Conservation (phyloP, 2,329 filamentous ascomycete species). For the Epichloe bromicola region DNA sequence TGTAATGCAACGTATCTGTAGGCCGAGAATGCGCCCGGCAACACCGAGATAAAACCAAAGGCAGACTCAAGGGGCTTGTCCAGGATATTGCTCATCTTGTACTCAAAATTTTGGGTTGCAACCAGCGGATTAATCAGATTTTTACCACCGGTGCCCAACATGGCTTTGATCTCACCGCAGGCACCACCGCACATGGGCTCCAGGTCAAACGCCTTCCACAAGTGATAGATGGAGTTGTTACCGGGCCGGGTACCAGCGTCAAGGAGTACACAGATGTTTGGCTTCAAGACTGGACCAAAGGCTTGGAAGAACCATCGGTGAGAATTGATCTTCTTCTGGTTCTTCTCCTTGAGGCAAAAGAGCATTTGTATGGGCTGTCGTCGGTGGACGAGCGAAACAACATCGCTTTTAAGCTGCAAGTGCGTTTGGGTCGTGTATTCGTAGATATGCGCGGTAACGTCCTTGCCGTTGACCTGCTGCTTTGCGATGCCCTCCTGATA, state of each 20-base stretch:
- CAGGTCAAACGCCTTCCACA: slow-evolving; percentile 97
- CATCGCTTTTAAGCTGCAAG: slow-evolving; percentile 76
- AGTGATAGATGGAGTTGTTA: slow-evolving; percentile 86
- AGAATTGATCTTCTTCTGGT: slow-evolving; percentile 99
- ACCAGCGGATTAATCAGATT: slow-evolving; percentile 88
- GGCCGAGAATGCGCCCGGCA: slow-evolving; percentile 96
- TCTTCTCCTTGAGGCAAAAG: slow-evolving; percentile 98
- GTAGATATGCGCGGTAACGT: slow-evolving; percentile 95
- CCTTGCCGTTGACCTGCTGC: slow-evolving; percentile 91
- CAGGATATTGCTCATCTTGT: slow-evolving; percentile 99
- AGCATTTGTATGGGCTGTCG: slow-evolving; percentile 90
- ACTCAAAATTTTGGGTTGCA: slow-evolving; percentile 96
- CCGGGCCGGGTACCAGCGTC: slow-evolving; percentile 94
- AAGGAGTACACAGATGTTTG: slow-evolving; percentile 91
- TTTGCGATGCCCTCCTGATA: slow-evolving; percentile 98
- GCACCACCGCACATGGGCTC: slow-evolving; percentile 96
- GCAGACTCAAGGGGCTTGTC: slow-evolving; percentile 96
- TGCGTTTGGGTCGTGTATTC: slow-evolving; percentile 85
- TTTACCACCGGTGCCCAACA: slow-evolving; percentile 74
- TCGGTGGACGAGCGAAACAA: slow-evolving; percentile 73
- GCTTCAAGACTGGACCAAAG: slow-evolving; percentile 82
- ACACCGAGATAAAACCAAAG: slow-evolving; percentile 93
- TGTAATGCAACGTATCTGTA: slow-evolving; percentile 91
- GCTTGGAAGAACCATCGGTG: slow-evolving; percentile 99
- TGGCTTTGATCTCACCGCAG: slow-evolving; percentile 97